Evolutionary conservation across 768 basidiomycete genomes (phyloP).

Genomic region (Tephrocybe sp.): DNA sequence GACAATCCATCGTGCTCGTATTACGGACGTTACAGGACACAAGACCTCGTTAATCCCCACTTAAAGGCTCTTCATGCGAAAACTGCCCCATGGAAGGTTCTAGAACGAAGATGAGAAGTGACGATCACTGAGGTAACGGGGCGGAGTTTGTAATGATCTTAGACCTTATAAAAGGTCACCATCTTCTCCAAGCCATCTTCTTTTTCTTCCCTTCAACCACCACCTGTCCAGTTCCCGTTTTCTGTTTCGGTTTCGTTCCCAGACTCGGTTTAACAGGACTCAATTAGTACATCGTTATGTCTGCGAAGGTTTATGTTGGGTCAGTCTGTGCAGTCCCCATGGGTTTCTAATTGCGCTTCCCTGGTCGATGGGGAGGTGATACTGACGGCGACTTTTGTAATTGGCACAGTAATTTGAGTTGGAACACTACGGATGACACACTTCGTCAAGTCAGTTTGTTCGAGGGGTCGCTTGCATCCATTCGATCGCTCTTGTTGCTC

Average conservation of each 20-base stretch:
- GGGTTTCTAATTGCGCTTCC: constrained; percentile 46
- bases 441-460: constrained; percentile 82
- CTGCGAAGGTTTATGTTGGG: constrained; percentile 91
- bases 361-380: constrained; percentile 43
- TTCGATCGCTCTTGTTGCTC: constrained; percentile 31
- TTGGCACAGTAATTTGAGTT: constrained; percentile 86
- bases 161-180: constrained; percentile 41
- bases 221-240: constrained; percentile 49
- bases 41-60: constrained; percentile 8
- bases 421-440: constrained; percentile 93
- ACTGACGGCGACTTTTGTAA: constrained; percentile 59
- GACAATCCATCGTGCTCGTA: constrained; percentile 1
- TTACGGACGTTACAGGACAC: constrained; percentile 5
- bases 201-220: constrained; percentile 48
- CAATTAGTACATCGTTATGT: constrained; percentile 65
- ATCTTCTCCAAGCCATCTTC: constrained; percentile 26
- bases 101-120: neutral
- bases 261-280: constrained; percentile 52
- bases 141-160: constrained; percentile 51
- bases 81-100: constrained; percentile 12
- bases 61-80: constrained; percentile 3
- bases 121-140: constrained; percentile 20
- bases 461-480: constrained; percentile 30
- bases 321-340: constrained; percentile 72
- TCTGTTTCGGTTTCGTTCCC: constrained; percentile 57